Percentiles rank a stretch among this genome's conserved stretches.
Conservation (phyloP, 73 alveolate genomes). For the Halteria grandinella region DNA sequence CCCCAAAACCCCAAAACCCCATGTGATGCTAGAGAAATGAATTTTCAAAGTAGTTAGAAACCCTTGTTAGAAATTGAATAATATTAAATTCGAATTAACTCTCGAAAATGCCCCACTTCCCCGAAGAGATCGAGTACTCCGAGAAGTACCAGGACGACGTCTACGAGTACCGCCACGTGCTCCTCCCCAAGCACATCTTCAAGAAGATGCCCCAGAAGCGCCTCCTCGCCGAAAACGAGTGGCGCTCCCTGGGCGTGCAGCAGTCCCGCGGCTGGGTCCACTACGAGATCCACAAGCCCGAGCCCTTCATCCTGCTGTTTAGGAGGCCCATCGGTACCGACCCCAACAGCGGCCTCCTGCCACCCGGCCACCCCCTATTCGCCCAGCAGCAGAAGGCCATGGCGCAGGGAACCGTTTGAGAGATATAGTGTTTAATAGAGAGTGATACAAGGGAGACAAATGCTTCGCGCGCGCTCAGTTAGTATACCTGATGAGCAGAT, state of each 20-base stretch:
- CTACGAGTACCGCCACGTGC: conserved; percentile 91
- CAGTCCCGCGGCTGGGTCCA: conserved; percentile 94
- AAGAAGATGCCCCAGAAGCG: conserved; percentile 57
- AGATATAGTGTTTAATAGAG: too few species aligned
- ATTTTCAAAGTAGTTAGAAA: too few species aligned
- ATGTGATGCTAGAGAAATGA: too few species aligned
- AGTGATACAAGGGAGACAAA: too few species aligned
- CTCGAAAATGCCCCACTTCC: conserved; percentile 89
- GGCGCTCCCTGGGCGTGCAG: conserved; percentile 96
- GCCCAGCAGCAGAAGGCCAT: too few species aligned
- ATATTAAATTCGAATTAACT: neutral
- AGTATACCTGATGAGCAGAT: too few species aligned
- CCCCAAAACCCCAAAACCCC: too few species aligned
- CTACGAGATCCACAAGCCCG: conserved; percentile 85
- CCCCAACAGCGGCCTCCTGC: conserved; percentile 76
- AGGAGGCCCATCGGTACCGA: conserved; percentile 87
- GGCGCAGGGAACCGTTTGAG: too few species aligned
- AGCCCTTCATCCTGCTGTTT: conserved; percentile 85
- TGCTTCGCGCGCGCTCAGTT: too few species aligned
- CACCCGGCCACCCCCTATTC: too few species aligned
- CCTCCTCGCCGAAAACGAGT: conserved; percentile 89
- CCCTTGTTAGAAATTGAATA: too few species aligned
- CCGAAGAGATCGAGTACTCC: conserved; percentile 92
- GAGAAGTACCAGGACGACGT: conserved; percentile 89
- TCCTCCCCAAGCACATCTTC: conserved; percentile 74